Conservation (phyloP, 352 stramenopile species). For the Elongisporangium undulatum region DNA sequence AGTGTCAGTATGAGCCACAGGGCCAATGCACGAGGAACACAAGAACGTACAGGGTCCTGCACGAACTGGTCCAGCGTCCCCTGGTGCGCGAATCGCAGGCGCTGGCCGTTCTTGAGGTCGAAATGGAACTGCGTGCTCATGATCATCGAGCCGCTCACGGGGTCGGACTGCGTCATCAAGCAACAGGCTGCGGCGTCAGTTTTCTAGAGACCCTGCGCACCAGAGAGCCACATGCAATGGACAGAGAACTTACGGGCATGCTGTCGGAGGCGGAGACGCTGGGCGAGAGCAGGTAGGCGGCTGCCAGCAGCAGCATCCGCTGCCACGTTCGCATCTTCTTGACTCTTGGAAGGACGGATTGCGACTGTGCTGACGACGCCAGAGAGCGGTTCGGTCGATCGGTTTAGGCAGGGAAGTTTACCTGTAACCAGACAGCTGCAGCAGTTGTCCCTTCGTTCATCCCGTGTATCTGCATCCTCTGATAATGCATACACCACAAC, state of each 20-base stretch:
- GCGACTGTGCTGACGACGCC: no score
- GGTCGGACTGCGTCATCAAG: constrained; percentile 38
- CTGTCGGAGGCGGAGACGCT: no score
- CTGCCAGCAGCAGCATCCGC: background rate
- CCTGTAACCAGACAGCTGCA: no score
- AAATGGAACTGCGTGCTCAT: constrained; percentile 56
- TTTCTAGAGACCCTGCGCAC: background rate
- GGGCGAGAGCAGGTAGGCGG: no score
- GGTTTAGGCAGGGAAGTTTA: no score
- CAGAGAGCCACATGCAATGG: background rate
- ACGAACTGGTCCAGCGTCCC: constrained; percentile 51
- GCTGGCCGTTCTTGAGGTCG: constrained; percentile 63
- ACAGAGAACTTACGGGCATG: background rate
- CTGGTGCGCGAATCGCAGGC: constrained; percentile 46
- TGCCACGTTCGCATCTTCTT: background rate
- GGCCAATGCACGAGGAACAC: background rate
- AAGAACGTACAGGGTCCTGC: constrained; percentile 38
- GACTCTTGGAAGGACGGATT: no score
- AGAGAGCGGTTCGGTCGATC: no score
- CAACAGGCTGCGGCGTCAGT: background rate
- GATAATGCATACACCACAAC: no score
- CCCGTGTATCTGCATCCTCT: no score
- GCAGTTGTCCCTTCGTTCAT: no score
- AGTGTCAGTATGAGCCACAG: constrained; percentile 1
- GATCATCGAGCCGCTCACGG: constrained; percentile 62